Conservation (phyloP, 495 filamentous ascomycete genomes). For the Glarea lozoyensis region DNA sequence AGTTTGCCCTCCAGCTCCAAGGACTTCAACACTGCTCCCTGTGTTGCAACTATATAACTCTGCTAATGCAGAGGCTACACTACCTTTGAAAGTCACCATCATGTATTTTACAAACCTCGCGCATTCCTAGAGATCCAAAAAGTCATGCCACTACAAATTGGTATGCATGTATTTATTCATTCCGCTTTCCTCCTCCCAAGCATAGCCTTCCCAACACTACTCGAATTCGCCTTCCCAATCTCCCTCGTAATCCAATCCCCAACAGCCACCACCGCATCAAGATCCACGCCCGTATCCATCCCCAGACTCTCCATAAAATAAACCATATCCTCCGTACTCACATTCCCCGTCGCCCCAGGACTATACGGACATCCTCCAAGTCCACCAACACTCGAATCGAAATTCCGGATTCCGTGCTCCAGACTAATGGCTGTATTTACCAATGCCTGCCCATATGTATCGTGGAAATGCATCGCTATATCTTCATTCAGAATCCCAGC, state of each 20-base stretch:
- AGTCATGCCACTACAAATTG: too few species aligned
- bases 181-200: constrained; percentile 40
- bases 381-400: constrained; percentile 84
- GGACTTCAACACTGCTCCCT: too few species aligned
- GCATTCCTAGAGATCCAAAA: too few species aligned
- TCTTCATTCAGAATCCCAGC: constrained; percentile 74
- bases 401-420: constrained; percentile 80
- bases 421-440: constrained; percentile 82
- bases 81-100: too few species aligned
- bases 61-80: too few species aligned
- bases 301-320: constrained; percentile 84
- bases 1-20: too few species aligned
- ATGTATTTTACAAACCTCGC: too few species aligned
- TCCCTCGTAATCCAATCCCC: constrained; percentile 85
- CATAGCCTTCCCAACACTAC: constrained; percentile 70
- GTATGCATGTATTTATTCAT: too few species aligned
- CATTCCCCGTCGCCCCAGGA: constrained; percentile 91
- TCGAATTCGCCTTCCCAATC: constrained; percentile 67
- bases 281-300: constrained; percentile 76
- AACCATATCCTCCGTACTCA: constrained; percentile 87
- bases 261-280: constrained; percentile 72
- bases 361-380: constrained; percentile 91
- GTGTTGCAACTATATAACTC: too few species aligned
- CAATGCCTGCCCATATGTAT: constrained; percentile 92
- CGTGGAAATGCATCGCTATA: constrained; percentile 89